Base-by-base conservation (phyloP, 345 rosid species). In the Balakata baccata region DNA sequence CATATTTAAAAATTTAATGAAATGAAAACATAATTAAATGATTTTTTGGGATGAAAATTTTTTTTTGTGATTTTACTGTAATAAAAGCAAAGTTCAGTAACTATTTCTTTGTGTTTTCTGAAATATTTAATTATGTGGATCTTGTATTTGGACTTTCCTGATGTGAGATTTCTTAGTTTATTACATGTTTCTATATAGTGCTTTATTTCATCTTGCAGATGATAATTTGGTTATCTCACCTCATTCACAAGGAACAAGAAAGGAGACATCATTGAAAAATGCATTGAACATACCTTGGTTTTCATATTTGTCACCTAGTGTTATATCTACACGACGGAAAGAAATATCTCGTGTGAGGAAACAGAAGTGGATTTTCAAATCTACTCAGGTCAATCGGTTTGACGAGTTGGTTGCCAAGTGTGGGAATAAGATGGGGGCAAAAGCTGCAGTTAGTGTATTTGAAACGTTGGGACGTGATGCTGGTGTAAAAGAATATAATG, bases 401-500 rank as follows among this genome's bases (percentile, higher is more conserved):
- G 54, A 72, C 4, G 71, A 64, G 57, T 54, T 87, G 68, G 69
- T 84, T 59, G 74, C 74, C 62, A 77, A 65, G 57, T 84, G 86
- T 75, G 83, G 86, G 10, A 49, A 79, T 63, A 86, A 70, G 74
- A 23, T 92, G 60, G 99, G 99, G 47, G 60, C 90, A 0, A 82
- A 81, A 11, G 75, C 84, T 59, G 77, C 83, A 5, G n/a, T 91
- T 70, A 68, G 68, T 52, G 75, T 84, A 64, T 83, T 88, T 59
- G 82, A 71, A 67, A 89, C 76, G 69, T 67, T 95, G 75, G 92
- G 94, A 13, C 79, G 82, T 68, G 90, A 86, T 72, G 88, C 83
- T 72, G 91, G 97, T 62, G 71, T 77, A 58, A 89, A 84, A 60
- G 98, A 91, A 60, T 90, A 82, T 81, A 87, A 82, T 61, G 88